phyloP scores from a whole-genome alignment of 2,329 filamentous ascomycete species.

The Pseudocercospora pini-densiflorae region DNA sequence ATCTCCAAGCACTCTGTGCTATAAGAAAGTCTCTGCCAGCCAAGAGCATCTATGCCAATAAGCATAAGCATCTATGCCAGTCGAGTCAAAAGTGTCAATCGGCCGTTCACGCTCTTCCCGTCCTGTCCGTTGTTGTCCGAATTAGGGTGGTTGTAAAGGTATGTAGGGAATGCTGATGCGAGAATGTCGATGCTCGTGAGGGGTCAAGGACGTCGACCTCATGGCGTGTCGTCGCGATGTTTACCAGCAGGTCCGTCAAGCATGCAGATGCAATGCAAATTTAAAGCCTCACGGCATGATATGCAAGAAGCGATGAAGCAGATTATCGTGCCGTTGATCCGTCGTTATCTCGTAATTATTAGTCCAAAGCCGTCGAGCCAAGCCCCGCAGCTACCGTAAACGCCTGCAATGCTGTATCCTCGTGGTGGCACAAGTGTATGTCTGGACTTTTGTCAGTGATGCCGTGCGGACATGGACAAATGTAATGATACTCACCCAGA shows the following conservation, averaged over 20 bases:
- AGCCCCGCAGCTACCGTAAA: slow-evolving; percentile 77
- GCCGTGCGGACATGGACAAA: background rate
- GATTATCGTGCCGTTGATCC: slow-evolving; percentile 4
- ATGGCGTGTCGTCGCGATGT: background rate
- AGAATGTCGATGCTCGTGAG: background rate
- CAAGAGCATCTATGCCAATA: background rate
- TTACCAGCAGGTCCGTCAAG: background rate
- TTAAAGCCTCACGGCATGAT: background rate
- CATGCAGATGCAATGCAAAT: background rate
- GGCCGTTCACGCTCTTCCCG: background rate
- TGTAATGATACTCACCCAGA: slow-evolving; percentile 68
- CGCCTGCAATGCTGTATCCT: slow-evolving; percentile 85
- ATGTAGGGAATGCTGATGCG: background rate
- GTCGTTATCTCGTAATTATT: slow-evolving; percentile 69
- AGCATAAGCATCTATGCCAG: background rate
- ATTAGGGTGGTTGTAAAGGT: background rate
- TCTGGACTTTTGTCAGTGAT: slow-evolving; percentile 53
- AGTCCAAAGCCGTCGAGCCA: slow-evolving; percentile 89
- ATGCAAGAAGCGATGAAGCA: slow-evolving; percentile 4
- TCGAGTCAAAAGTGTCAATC: background rate
- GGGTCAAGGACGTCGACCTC: background rate
- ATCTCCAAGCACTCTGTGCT: slow-evolving; percentile 3
- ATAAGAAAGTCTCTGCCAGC: background rate
- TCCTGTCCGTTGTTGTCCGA: background rate
- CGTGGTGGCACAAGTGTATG: slow-evolving; percentile 86